A percentile compares a stretch with the other conserved stretches of the same genome.
These are phyloP conservation scores for Claviceps paspali DNA, from an alignment of 2,329 filamentous ascomycete species.

Conservation along the genomic window DNA sequence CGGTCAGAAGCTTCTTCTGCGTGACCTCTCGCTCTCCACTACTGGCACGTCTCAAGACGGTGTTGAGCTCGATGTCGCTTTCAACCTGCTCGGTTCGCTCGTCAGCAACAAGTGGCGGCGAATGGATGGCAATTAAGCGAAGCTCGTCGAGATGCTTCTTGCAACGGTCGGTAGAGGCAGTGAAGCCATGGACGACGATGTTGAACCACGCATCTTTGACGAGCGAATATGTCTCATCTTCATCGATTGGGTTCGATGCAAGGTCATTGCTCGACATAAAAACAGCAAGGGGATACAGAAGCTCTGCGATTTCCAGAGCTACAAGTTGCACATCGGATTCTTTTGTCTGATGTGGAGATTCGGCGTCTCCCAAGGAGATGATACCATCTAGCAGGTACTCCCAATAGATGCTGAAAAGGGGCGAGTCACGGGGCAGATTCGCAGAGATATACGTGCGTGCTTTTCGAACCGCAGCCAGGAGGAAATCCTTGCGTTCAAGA, in stretches of 20 bases:
- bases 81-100: conserved; percentile 81
- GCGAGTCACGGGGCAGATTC: conserved; percentile 51
- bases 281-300: conserved; percentile 75
- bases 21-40: conserved; percentile 60
- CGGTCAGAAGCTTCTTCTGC: conserved; percentile 65
- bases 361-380: conserved; percentile 77
- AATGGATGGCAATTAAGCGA: conserved; percentile 71
- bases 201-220: conserved; percentile 97
- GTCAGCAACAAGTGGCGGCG: conserved; percentile 73
- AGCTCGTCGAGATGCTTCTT: conserved; percentile 63
- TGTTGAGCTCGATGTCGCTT: conserved; percentile 94
- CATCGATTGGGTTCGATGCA: conserved; percentile 29
- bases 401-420: conserved; percentile 70
- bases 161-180: conserved; percentile 55
- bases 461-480: conserved; percentile 60
- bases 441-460: conserved; percentile 67
- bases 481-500: conserved; percentile 47
- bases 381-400: conserved; percentile 72
- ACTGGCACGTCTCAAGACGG: conserved; percentile 75
- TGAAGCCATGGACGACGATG: conserved; percentile 85
- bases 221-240: conserved; percentile 57
- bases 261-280: conserved; percentile 57
- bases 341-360: conserved; percentile 56
- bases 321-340: conserved; percentile 70
- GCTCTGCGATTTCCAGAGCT: conserved; percentile 71